Evolutionary conservation across 352 stramenopile species (phyloP).

Genomic region (Peronospora tabacina): DNA sequence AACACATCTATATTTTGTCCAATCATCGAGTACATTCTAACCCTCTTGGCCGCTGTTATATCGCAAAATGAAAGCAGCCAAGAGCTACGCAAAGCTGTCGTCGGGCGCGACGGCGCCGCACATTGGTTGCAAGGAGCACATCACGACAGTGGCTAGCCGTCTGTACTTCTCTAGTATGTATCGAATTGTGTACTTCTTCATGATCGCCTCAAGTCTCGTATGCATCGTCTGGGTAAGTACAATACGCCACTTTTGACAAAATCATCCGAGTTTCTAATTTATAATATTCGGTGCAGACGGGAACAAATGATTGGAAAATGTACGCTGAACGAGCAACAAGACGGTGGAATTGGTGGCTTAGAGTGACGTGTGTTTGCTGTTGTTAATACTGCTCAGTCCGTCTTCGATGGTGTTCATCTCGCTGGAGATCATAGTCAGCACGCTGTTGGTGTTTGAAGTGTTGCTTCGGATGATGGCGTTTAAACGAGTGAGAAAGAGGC

Average conservation of each 20-base stretch:
- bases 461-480: conserved; percentile 77
- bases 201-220: conserved; percentile 56
- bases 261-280: neutral
- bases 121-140: conserved; percentile 61
- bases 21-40: neutral
- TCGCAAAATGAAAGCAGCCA: conserved; percentile 11
- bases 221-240: conserved; percentile 62
- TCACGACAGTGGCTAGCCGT: conserved; percentile 65
- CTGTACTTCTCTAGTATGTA: conserved; percentile 82
- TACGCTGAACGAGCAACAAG: conserved; percentile 13
- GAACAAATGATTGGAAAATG: conserved; percentile 70
- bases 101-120: conserved; percentile 21
- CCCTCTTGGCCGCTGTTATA: neutral
- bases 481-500: conserved; percentile 36
- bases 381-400: conserved; percentile 27
- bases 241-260: neutral
- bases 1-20: neutral
- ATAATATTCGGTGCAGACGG: conserved; percentile 33
- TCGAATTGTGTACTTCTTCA: conserved; percentile 73
- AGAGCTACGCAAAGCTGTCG: conserved; percentile 34
- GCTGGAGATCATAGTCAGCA: conserved; percentile 68
- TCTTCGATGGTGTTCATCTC: conserved; percentile 75
- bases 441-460: conserved; percentile 70
- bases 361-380: conserved; percentile 1
- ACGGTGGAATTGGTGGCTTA: neutral